Base-by-base conservation (phyloP, 805 yeast genomes). In the Candida cerambycidarum region DNA sequence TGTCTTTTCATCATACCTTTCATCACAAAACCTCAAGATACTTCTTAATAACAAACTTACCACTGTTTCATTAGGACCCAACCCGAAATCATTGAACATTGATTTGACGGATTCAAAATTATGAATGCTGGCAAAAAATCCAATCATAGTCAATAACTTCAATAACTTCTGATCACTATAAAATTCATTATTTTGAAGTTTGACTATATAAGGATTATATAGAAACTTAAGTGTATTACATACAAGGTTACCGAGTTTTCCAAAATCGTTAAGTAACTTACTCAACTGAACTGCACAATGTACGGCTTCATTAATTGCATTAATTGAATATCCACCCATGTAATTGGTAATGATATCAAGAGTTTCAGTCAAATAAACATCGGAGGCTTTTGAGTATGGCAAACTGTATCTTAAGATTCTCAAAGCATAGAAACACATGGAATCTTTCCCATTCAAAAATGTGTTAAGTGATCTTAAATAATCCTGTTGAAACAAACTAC, bases 61-160 rank as follows among this genome's bases (percentile, higher is more conserved):
- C 1, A 83, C 67, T 1, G 83, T 69, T 49, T 83, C 92, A 6
- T 67, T 72, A 0, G 65, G 67, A 36, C 69, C 72, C 48, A 79
- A 52, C 0, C 75, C 75, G 11, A 79, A 35, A 2, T 56, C 56
- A 16, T 75, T 55, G 28, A 37, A 36, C 29, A 37, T 18, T 7
- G 57, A 58, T 12, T 73, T 55, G 37, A 69, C 62, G 4, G 56
- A 58, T 42, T 80, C 85, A 42, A 87, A 73, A n/a, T 77, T 63
- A 50, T 93, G 85, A 49, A 74, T 76, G 35, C 83, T 71, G 0
- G 90, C 95, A 62, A 89, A 79, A 32, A 77, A 75, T 0, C 95
- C 90, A 4, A 86, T 57, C 16, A 89, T 61, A 52, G 76, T 78
- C 1, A 89, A 55, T 5, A 88, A 58, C 45, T 86, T 74, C 16